Conservation (phyloP, 2,329 filamentous ascomycete species). For the Clonostachys chloroleuca region DNA sequence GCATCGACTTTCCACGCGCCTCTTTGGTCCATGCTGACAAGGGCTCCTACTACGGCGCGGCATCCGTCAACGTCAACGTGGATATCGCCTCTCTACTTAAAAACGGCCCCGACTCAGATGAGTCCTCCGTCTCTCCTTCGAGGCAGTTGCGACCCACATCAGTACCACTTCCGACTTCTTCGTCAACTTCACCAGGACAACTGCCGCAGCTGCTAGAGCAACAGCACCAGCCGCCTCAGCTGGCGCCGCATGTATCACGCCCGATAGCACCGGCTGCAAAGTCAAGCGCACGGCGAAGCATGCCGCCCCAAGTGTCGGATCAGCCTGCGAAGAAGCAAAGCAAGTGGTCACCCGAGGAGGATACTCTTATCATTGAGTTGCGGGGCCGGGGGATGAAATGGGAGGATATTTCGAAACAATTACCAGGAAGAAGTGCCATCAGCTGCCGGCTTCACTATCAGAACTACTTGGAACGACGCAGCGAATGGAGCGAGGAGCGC, state of each 20-base stretch:
- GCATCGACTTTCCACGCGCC: slow-evolving; percentile 17
- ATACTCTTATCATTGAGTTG: slow-evolving; percentile 89
- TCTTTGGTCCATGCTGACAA: slow-evolving; percentile 7
- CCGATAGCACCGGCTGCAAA: slow-evolving; percentile 24
- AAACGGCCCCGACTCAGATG: slow-evolving; percentile 66
- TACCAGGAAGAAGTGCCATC: slow-evolving; percentile 88
- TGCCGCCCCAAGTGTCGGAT: slow-evolving; percentile 45
- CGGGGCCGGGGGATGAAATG: slow-evolving; percentile 93
- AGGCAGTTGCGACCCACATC: background rate
- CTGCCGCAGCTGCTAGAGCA: background rate
- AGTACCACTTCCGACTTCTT: slow-evolving; percentile 2
- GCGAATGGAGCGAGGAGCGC: slow-evolving; percentile 95
- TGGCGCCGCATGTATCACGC: slow-evolving; percentile 11
- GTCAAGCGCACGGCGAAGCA: slow-evolving; percentile 21
- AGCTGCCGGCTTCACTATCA: slow-evolving; percentile 94
- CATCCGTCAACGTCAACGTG: slow-evolving; percentile 63
- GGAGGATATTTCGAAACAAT: slow-evolving; percentile 92
- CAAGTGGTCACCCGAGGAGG: slow-evolving; percentile 94
- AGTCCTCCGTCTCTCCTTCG: slow-evolving; percentile 50
- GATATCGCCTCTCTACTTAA: slow-evolving; percentile 92
- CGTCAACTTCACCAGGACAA: slow-evolving; percentile 8
- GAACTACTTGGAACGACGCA: slow-evolving; percentile 90
- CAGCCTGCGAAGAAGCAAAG: slow-evolving; percentile 89
- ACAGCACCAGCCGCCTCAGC: slow-evolving; percentile 4
- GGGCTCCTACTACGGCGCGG: background rate